Evolutionary conservation across 305 asterid genomes (phyloP), one percentile per base, ranked within the genome.

Genomic region (Stenogyne calaminthoides): DNA sequence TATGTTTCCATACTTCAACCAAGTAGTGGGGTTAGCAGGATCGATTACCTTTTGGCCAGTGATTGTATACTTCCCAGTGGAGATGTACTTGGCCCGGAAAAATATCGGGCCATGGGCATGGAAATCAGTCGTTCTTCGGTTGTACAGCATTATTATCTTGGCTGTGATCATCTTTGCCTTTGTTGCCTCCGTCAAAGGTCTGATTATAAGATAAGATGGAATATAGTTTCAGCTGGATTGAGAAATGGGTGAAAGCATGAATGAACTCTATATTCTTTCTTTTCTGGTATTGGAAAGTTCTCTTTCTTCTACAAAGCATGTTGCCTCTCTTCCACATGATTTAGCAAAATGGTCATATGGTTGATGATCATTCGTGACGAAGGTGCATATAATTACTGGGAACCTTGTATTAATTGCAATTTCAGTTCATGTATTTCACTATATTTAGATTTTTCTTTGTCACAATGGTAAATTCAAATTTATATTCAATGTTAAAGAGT

Each of bases 31-130:
- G 32, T 81, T 93, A 15, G 83, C 95, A 0, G 98, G 97, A 64
- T 84, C 96, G 1, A 44, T 93, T 15, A 83, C 64, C 76, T 89
- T 89, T 61, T 91, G 98, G 97, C 98, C 98, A 1, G 22, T 86
- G 1, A 78, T 84, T 1, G 81, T 93, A 8, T 89, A 91, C 73
- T 93, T 93, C 74, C 98, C 98, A 0, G 87, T 84, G 67, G 96
- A 92, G 83, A 92, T 90, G 97, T 92, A 86, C 77, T 19, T 89
- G 54, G 85, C 69, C 51, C 96, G 84, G 87, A 85, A 80, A 59
- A 72, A 80, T 2, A 75, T 84, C 36, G 82, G 71, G 61, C 20
- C 82, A 5, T 76, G 88, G 93, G 77, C 86, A 52, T 54, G 58
- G 12, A 83, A 69, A 69, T 79, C 81, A 12, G 77, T 87, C 29